Evolutionary conservation across 495 filamentous ascomycete species (phyloP).

Genomic region (Elaphomyces granulatus): DNA sequence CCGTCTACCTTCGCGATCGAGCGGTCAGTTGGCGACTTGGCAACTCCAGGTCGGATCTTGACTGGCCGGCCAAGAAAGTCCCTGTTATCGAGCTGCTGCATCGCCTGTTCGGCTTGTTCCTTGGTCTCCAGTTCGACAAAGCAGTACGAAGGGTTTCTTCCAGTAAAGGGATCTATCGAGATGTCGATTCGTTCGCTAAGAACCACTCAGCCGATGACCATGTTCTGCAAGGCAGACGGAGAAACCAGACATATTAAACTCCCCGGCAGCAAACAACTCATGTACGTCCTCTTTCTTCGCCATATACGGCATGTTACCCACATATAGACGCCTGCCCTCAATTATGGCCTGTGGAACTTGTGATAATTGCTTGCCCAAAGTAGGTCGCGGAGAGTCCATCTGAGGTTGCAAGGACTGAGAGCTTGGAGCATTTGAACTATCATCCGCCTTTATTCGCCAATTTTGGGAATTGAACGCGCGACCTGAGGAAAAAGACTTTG

Average conservation of each 20-base stretch:
- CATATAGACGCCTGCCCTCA: conserved; percentile 25
- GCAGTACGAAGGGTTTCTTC: conserved; percentile 44
- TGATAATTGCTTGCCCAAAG: conserved; percentile 3
- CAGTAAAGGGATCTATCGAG: conserved; percentile 40
- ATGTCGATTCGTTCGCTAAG: conserved; percentile 36
- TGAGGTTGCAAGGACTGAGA: conserved; percentile 15
- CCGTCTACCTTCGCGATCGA: conserved; percentile 5
- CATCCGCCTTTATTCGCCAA: conserved; percentile 31
- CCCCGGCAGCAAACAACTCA: conserved; percentile 20
- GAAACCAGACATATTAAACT: conserved; percentile 5
- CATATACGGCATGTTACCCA: conserved; percentile 43
- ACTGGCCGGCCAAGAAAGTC: conserved; percentile 30
- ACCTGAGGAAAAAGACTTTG: conserved; percentile 22
- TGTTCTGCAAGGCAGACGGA: neutral
- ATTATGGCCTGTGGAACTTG: conserved; percentile 3
- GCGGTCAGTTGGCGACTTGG: conserved; percentile 24
- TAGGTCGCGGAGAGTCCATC: conserved; percentile 19
- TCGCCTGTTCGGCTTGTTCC: conserved; percentile 31
- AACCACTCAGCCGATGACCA: conserved; percentile 7
- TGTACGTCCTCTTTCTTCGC: conserved; percentile 37
- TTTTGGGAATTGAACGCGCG: conserved; percentile 34
- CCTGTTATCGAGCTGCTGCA: conserved; percentile 29
- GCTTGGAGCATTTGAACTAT: conserved; percentile 15
- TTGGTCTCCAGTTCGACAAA: conserved; percentile 38
- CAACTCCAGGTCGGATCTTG: conserved; percentile 36